Evolutionary conservation across 2,329 filamentous ascomycete genomes (phyloP), one percentile per base, ranked within the genome.

Genomic region (Berkeleyomyces rouxiae): DNA sequence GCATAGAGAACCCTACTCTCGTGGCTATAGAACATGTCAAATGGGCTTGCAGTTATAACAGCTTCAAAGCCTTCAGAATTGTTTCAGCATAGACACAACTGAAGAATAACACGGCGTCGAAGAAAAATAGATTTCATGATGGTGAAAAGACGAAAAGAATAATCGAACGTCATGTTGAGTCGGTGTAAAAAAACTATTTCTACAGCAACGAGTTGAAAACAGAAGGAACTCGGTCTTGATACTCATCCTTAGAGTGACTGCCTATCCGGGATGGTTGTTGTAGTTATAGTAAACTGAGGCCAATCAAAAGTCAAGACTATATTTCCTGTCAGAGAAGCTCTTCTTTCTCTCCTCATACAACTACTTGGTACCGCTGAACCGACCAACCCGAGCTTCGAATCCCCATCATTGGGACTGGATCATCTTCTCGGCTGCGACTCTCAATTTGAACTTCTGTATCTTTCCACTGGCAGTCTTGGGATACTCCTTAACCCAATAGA

Each of bases 381-480:
- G 23, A 23, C 23, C 23, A 23, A 23, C 23, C 23, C 23, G 23
- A 23, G 23, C 23, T 23, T 23, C 23, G 23, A 23, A 23, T 23
- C 23, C 1, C 5, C 44, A 13, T 47, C 44, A 7, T 16, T 11
- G 13, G n/a, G n/a, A 31, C 7, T n/a, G 13, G 5, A 55, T 39
- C 2, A 75, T 59, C 66, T 74, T 71, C 67, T 70, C 72, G 0
- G 78, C 91, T 69, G 79, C 75, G 13, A 90, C 86, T 69, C 82
- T 81, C 69, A 97, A 72, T 75, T 86, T 92, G 71, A 87, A 96
- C 76, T 97, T 96, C 75, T 96, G 90, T 63, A 97, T 91, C 81
- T 99, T 99, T 33, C 92, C 92, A 71, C 90, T 96, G 4, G 90
- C 88, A 43, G 93, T 99, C 80, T 96, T 96, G 23, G 92, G 92